phyloP scores from a whole-genome alignment of 1,284 basidiomycete species.

The Ganoderma leucocontextum region DNA sequence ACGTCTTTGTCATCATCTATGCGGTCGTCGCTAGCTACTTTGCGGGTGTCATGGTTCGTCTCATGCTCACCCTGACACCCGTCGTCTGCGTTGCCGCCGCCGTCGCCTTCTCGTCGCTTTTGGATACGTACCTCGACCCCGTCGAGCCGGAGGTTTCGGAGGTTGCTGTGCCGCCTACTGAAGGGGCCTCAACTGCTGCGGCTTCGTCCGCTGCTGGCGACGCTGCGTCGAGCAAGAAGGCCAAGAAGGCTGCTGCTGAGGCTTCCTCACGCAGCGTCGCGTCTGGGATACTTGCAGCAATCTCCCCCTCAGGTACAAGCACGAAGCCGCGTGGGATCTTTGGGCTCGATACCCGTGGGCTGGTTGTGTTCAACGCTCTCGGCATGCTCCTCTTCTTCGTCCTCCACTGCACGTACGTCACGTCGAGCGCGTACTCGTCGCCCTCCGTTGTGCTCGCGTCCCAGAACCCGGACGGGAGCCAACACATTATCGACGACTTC shows the following conservation, averaged over 20 bases:
- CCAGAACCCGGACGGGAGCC: conserved; percentile 82
- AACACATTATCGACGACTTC: conserved; percentile 99
- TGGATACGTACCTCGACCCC: conserved; percentile 91
- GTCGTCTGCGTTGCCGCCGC: conserved; percentile 93
- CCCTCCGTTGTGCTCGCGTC: conserved; percentile 97
- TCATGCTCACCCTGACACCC: conserved; percentile 93
- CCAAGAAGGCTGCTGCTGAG: conserved; percentile 47
- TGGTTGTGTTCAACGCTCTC: conserved; percentile 82
- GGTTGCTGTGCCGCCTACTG: conserved; percentile 37
- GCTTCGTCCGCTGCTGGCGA: conserved; percentile 40
- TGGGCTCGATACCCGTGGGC: conserved; percentile 84
- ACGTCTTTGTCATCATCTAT: conserved; percentile 99
- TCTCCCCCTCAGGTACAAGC: conserved; percentile 40
- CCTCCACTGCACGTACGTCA: conserved; percentile 97
- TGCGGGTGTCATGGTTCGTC: conserved; percentile 98
- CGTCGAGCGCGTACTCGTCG: conserved; percentile 94
- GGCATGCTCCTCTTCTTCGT: conserved; percentile 91
- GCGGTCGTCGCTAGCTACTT: conserved; percentile 97
- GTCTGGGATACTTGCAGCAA: conserved; percentile 49
- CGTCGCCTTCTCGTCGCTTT: conserved; percentile 87
- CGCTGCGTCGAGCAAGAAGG: conserved; percentile 65
- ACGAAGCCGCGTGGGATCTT: conserved; percentile 70
- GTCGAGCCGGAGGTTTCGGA: conserved; percentile 58
- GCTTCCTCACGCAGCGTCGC: conserved; percentile 44
- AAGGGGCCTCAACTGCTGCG: conserved; percentile 41